Conservation (phyloP, 192 early-diverging fungal species). For the Tieghemiomyces parasiticus region DNA sequence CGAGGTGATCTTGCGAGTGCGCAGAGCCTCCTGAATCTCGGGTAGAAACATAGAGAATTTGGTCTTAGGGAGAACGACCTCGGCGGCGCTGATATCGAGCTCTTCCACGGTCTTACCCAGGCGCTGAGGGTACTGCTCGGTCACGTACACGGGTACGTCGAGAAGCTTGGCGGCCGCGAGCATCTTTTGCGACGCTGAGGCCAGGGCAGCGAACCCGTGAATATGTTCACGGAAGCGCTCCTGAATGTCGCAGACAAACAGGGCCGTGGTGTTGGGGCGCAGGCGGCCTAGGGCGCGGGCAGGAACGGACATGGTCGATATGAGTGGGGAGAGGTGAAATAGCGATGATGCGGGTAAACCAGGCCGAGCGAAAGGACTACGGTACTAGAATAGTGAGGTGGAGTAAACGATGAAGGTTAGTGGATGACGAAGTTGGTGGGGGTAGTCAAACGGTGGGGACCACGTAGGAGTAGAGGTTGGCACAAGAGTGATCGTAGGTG, state of each 20-base stretch:
- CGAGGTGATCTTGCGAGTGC: conserved; percentile 36
- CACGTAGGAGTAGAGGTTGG: no score
- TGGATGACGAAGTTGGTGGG: no score
- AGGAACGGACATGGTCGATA: conserved; percentile 11
- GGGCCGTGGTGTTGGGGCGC: conserved; percentile 45
- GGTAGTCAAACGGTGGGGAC: no score
- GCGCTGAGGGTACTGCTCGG: conserved; percentile 63
- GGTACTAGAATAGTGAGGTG: no score
- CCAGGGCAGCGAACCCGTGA: conserved; percentile 64
- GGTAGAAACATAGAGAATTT: conserved; percentile 81
- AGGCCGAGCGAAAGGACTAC: no score
- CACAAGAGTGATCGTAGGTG: no score
- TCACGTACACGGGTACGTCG: conserved; percentile 73
- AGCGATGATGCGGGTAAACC: no score
- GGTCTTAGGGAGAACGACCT: conserved; percentile 48
- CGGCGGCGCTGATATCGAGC: conserved; percentile 52
- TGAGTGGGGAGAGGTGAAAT: no score
- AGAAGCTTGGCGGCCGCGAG: conserved; percentile 53
- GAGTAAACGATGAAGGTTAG: no score
- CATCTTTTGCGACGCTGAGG: conserved; percentile 81
- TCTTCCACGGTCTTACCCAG: conserved; percentile 67
- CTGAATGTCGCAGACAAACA: conserved; percentile 93
- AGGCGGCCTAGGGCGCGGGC: conserved; percentile 36
- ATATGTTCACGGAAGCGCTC: conserved; percentile 61
- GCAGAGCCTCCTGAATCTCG: conserved; percentile 34